Conservation (phyloP, 495 filamentous ascomycete genomes). For the Aspergillus ellipticus region DNA sequence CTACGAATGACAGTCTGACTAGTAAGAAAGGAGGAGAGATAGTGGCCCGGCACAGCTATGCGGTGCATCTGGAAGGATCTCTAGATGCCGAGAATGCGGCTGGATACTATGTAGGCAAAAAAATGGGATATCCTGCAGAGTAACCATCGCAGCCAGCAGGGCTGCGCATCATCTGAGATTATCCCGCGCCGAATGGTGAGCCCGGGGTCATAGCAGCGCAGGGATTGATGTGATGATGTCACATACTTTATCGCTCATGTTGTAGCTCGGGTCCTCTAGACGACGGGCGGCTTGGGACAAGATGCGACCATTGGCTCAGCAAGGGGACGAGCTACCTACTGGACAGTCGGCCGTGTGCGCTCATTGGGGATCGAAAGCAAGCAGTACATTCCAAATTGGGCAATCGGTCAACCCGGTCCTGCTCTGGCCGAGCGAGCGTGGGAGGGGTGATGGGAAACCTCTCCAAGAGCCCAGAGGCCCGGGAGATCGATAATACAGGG, state of each 20-base stretch:
- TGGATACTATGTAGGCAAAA: not conserved
- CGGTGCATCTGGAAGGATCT: not conserved
- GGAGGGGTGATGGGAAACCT: not conserved
- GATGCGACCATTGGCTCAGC: not conserved
- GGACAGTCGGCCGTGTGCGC: no score
- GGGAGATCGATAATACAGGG: not conserved
- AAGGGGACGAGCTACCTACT: no score
- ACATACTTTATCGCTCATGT: not conserved
- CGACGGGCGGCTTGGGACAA: not conserved
- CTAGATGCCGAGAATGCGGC: not conserved
- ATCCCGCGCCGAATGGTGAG: not conserved
- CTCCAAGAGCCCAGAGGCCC: not conserved
- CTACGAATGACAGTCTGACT: not conserved
- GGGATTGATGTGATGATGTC: not conserved
- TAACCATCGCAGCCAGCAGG: slow-evolving; percentile 5
- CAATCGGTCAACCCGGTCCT: slow-evolving; percentile 7
- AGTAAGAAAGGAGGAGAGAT: no score
- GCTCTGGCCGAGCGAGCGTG: not conserved
- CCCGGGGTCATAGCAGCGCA: not conserved
- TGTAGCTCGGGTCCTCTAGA: not conserved
- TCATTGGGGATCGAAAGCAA: slow-evolving; percentile 5
- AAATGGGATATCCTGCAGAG: slow-evolving; percentile 1
- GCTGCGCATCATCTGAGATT: slow-evolving; percentile 12
- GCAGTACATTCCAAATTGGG: slow-evolving; percentile 4
- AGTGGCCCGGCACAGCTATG: not conserved